These are phyloP conservation scores for Bipolaris cookei DNA, from an alignment of 2,329 filamentous ascomycete species.

Conservation along the genomic window DNA sequence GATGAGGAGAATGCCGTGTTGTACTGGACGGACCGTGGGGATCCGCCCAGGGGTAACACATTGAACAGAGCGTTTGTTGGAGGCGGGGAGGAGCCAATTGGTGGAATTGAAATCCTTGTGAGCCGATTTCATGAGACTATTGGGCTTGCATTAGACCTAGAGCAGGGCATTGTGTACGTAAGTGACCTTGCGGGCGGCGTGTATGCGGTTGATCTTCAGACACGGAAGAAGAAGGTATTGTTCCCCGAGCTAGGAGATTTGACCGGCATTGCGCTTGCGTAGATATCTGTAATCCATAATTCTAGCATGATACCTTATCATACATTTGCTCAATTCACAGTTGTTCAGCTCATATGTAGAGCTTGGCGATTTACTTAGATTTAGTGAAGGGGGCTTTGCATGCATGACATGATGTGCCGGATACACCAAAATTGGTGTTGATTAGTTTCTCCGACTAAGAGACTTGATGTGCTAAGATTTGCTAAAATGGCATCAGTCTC, in stretches of 20 bases:
- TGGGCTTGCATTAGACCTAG: not conserved
- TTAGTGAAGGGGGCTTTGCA: not conserved
- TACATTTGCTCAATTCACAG: not conserved
- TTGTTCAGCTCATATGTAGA: not conserved
- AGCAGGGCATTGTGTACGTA: not conserved
- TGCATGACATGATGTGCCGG: not conserved
- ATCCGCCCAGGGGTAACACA: not conserved
- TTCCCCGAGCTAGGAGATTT: not conserved
- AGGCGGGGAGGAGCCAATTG: not conserved
- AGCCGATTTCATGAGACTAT: not conserved
- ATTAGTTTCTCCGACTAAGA: too few relatives aligned
- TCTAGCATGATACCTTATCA: not conserved
- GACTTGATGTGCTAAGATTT: too few relatives aligned
- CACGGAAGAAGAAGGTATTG: not conserved
- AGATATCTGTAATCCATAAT: not conserved
- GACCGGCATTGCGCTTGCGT: not conserved
- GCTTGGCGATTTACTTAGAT: not conserved
- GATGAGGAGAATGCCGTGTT: not conserved
- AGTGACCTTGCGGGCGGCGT: not conserved
- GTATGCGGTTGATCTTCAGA: slow-evolving; percentile 1
- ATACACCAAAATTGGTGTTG: too few relatives aligned
- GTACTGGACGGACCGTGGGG: slow-evolving; percentile 2
- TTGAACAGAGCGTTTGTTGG: slow-evolving; percentile 1
- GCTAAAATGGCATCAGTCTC: too few relatives aligned
- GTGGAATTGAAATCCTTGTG: not conserved